Conservation (phyloP, 495 filamentous ascomycete genomes). For the Penicillium coprophilum region DNA sequence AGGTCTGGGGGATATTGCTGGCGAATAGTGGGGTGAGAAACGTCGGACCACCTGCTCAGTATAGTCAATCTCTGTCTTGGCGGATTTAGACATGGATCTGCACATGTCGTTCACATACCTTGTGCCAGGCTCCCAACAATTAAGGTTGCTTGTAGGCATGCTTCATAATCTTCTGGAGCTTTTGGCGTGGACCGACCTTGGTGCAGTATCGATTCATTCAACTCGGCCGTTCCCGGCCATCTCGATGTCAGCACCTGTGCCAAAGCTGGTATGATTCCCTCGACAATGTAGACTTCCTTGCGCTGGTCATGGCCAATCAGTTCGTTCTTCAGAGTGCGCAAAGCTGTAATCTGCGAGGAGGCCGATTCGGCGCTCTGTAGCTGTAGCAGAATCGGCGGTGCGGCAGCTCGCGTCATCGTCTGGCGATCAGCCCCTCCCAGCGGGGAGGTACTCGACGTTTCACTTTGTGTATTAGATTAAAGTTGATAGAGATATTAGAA, state of each 20-base stretch:
- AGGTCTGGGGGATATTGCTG: conserved; percentile 59
- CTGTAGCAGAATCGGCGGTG: conserved; percentile 59
- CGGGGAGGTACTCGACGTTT: conserved; percentile 10
- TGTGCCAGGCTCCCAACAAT: conserved; percentile 80
- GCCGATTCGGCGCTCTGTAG: conserved; percentile 60
- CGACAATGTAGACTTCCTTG: conserved; percentile 72
- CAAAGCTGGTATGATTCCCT: conserved; percentile 68
- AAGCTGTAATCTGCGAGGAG: conserved; percentile 59
- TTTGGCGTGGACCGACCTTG: conserved; percentile 19
- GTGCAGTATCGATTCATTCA: conserved; percentile 31
- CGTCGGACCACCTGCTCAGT: conserved; percentile 68
- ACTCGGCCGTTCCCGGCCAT: conserved; percentile 34
- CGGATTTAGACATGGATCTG: neutral
- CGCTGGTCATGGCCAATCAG: conserved; percentile 83
- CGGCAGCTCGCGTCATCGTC: conserved; percentile 50
- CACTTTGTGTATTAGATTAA: neutral
- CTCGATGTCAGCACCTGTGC: conserved; percentile 55
- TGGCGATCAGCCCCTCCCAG: conserved; percentile 36
- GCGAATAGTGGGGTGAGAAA: conserved; percentile 74
- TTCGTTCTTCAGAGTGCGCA: conserved; percentile 81
- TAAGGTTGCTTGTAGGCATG: conserved; percentile 75
- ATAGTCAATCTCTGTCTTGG: conserved; percentile 14
- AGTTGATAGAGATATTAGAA: neutral
- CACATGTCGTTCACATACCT: conserved; percentile 60
- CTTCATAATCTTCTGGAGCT: conserved; percentile 56